Evolutionary conservation across 805 yeast species (phyloP).

Genomic region (Helenozyma baotianmanensis): DNA sequence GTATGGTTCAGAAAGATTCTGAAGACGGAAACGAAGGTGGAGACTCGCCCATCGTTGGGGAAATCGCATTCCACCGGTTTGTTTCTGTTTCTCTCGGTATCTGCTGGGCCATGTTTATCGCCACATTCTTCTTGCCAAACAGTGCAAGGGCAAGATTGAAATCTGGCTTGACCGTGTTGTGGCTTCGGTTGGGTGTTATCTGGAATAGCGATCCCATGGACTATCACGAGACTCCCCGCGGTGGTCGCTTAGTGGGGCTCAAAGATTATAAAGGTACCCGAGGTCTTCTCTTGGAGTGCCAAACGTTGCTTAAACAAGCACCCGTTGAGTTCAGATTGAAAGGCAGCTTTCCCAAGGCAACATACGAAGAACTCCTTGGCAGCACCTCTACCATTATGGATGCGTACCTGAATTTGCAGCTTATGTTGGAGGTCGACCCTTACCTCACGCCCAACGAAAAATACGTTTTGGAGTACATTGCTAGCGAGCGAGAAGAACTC

Average conservation of each 20-base stretch:
- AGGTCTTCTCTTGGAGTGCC: slow-evolving; percentile 55
- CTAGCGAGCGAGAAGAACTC: slow-evolving; percentile 59
- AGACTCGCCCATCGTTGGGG: slow-evolving; percentile 58
- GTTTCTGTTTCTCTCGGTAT: slow-evolving; percentile 70
- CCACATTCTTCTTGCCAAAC: slow-evolving; percentile 63
- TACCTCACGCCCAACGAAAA: slow-evolving; percentile 48
- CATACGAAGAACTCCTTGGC: slow-evolving; percentile 47
- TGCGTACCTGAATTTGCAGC: slow-evolving; percentile 68
- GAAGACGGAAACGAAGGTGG: slow-evolving; percentile 68
- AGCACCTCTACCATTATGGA: slow-evolving; percentile 66
- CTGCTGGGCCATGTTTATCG: slow-evolving; percentile 69
- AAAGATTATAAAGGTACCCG: slow-evolving; percentile 46
- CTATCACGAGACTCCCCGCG: slow-evolving; percentile 23
- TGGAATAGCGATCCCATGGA: slow-evolving; percentile 76
- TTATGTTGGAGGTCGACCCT: slow-evolving; percentile 63
- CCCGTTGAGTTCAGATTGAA: slow-evolving; percentile 71
- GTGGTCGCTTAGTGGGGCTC: slow-evolving; percentile 33
- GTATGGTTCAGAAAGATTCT: slow-evolving; percentile 54
- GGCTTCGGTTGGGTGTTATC: slow-evolving; percentile 76
- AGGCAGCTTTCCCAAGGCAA: slow-evolving; percentile 59
- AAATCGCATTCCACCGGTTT: slow-evolving; percentile 76
- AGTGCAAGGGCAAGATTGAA: slow-evolving; percentile 70
- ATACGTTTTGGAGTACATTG: slow-evolving; percentile 50
- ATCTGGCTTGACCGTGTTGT: slow-evolving; percentile 58
- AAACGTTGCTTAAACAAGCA: slow-evolving; percentile 59